Evolutionary conservation across 768 basidiomycete species (phyloP).

Genomic region (Rossbeevera mucosa): DNA sequence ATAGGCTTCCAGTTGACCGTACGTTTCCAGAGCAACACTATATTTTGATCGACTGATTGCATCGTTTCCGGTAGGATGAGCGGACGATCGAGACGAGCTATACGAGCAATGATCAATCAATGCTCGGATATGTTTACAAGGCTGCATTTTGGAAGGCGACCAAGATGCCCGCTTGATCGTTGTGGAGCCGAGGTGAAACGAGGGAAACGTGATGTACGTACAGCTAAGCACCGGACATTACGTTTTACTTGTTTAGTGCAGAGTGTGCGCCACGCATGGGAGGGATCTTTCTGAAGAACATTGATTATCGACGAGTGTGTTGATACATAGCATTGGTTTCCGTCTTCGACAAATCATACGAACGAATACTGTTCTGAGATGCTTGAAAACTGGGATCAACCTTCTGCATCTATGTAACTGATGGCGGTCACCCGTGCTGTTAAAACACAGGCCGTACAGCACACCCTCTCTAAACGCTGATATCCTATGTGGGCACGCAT

Average conservation of each 20-base stretch:
- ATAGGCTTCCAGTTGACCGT: slow-evolving; percentile 85
- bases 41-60: background rate
- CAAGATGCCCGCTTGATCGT: slow-evolving; percentile 24
- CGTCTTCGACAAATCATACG: background rate
- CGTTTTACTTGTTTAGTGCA: background rate
- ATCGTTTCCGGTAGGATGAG: slow-evolving; percentile 66
- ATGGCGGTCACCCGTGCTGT: no score
- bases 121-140: slow-evolving; percentile 84
- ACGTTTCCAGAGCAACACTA: slow-evolving; percentile 23
- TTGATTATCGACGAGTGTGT: background rate
- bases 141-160: slow-evolving; percentile 81
- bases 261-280: background rate
- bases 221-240: background rate
- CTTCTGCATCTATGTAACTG: no score
- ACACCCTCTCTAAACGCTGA: no score
- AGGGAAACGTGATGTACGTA: background rate
- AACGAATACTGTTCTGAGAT: background rate
- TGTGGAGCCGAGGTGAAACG: background rate
- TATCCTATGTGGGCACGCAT: no score
- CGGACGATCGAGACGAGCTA: slow-evolving; percentile 78
- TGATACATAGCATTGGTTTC: background rate
- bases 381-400: no score
- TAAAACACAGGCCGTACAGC: background rate
- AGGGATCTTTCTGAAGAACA: background rate
- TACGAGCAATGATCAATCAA: slow-evolving; percentile 72